Conservation (phyloP, 805 yeast genomes). For the Schwanniomyces yamadae region DNA sequence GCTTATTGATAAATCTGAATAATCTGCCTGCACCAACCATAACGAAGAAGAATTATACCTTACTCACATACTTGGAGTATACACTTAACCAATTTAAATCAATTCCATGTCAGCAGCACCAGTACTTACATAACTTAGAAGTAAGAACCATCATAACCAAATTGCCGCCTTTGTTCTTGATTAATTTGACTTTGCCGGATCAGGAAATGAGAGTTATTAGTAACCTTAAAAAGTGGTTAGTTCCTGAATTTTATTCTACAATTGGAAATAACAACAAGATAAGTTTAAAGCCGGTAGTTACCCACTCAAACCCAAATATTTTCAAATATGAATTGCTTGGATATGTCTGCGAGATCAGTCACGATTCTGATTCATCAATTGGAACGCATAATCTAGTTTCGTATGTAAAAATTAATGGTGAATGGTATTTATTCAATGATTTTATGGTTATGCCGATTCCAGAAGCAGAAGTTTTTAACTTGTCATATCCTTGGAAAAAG, state of each 20-base stretch:
- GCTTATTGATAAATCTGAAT: conserved; percentile 12
- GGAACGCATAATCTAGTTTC: conserved; percentile 63
- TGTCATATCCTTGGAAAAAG: conserved; percentile 76
- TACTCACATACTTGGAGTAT: conserved; percentile 60
- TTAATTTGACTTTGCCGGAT: conserved; percentile 56
- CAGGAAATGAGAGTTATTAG: conserved; percentile 56
- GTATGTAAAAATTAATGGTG: conserved; percentile 47
- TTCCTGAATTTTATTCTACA: conserved; percentile 52
- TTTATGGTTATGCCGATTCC: conserved; percentile 77
- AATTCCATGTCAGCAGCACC: conserved; percentile 43
- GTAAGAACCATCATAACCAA: conserved; percentile 49
- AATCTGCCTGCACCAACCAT: conserved; percentile 4
- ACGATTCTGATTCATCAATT: conserved; percentile 33
- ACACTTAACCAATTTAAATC: conserved; percentile 54
- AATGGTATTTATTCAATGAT: conserved; percentile 89
- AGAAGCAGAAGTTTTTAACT: conserved; percentile 74
- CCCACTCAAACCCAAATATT: conserved; percentile 25
- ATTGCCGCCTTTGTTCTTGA: conserved; percentile 62
- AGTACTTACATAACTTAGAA: conserved; percentile 43
- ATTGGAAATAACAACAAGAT: conserved; percentile 28
- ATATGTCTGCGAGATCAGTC: conserved; percentile 64
- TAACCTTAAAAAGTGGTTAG: conserved; percentile 55
- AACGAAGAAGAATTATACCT: conserved; percentile 27
- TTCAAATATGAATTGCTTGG: conserved; percentile 64
- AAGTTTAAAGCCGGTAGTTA: conserved; percentile 32